These are phyloP conservation scores for Dimargaris xerosporica DNA, from an alignment of 192 early-diverging fungal species.

Conservation along the genomic window DNA sequence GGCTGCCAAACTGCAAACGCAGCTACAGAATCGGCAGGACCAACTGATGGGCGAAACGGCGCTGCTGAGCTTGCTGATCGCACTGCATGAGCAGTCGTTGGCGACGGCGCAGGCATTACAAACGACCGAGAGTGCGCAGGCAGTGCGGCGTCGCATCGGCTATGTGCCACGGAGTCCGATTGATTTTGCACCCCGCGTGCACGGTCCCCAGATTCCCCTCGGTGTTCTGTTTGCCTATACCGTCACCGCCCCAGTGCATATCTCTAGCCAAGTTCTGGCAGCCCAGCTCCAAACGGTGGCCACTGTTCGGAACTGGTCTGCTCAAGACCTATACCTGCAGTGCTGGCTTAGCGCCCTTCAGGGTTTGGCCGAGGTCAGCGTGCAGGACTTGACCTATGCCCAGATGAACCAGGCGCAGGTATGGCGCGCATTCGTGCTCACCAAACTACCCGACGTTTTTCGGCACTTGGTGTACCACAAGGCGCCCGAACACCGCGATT, in stretches of 20 bases:
- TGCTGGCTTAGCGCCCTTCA: slow-evolving; percentile 1
- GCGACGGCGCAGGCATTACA: too few relatives aligned
- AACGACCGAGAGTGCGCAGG: neutral
- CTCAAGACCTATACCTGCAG: neutral
- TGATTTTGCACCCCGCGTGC: neutral
- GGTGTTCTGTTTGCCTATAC: neutral
- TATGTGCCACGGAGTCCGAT: neutral
- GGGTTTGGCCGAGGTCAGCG: slow-evolving; percentile 3
- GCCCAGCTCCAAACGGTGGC: neutral
- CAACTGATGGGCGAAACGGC: neutral
- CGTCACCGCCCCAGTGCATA: neutral
- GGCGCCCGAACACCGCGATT: neutral
- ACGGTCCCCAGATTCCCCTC: neutral
- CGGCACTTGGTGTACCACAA: neutral
- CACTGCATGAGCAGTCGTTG: neutral
- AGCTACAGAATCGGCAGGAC: neutral
- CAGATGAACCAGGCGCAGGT: slow-evolving; percentile 6
- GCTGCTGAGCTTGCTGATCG: neutral
- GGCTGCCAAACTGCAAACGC: neutral
- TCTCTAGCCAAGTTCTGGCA: neutral
- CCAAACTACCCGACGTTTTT: slow-evolving; percentile 6
- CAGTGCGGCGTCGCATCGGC: neutral
- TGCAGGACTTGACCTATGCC: slow-evolving; percentile 3
- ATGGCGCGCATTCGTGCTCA: slow-evolving; percentile 10
- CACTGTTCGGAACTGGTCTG: neutral